A percentile compares a stretch with the other conserved stretches of the same genome.
Conservation (phyloP, 208 protist genomes). For the Porcisia deanei region DNA sequence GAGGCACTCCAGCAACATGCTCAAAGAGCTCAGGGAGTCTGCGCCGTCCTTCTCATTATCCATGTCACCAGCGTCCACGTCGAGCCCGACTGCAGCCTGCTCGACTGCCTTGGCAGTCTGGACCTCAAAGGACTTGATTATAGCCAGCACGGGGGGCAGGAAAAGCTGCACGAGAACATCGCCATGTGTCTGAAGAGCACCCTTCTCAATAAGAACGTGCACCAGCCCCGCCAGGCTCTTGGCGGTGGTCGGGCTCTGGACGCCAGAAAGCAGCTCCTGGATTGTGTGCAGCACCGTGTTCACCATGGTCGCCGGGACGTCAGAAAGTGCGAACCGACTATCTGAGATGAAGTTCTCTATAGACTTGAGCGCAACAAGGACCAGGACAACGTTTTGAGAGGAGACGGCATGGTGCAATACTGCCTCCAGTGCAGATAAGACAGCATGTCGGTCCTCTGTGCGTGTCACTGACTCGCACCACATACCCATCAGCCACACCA, state of each 20-base stretch:
- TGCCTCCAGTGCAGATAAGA: constrained; percentile 55
- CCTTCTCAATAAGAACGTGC: constrained; percentile 58
- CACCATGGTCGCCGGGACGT: constrained; percentile 54
- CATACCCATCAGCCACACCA: constrained; percentile 87
- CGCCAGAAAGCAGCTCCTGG: constrained; percentile 43
- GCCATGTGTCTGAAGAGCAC: constrained; percentile 34
- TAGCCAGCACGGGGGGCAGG: constrained; percentile 32
- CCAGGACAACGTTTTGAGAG: constrained; percentile 39
- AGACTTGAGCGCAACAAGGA: constrained; percentile 50
- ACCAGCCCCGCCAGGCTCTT: constrained; percentile 55
- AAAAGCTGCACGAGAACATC: constrained; percentile 64
- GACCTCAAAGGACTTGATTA: constrained; percentile 26
- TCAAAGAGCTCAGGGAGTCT: constrained; percentile 37
- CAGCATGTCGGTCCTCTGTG: constrained; percentile 30
- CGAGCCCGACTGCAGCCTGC: not conserved
- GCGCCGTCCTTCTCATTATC: constrained; percentile 31
- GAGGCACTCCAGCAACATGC: constrained; percentile 65
- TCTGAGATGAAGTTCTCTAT: constrained; percentile 76
- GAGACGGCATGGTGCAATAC: constrained; percentile 38
- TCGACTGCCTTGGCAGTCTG: constrained; percentile 1
- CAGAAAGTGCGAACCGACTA: constrained; percentile 44
- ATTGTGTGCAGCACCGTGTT: constrained; percentile 48
- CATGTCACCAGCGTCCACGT: not conserved
- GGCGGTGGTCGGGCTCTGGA: constrained; percentile 43
- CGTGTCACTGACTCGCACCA: constrained; percentile 78